Percentiles rank a stretch among this genome's conserved stretches.
These are phyloP conservation scores for Tricholoma terreum DNA, from an alignment of 768 basidiomycete genomes.

Conservation along the genomic window DNA sequence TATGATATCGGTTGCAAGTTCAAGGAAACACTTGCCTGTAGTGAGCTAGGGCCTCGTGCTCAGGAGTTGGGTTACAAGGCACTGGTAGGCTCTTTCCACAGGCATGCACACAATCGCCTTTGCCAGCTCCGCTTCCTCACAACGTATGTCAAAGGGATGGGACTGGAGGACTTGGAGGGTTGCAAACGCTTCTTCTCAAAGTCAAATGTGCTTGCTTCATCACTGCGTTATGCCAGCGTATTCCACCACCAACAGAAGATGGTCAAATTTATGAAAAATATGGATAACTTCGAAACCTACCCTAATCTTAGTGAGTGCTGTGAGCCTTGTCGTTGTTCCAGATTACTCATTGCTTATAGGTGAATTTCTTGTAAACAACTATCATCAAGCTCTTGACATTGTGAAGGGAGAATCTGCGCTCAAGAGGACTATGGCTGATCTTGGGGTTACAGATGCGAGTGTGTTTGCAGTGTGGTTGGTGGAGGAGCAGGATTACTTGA, in stretches of 20 bases:
- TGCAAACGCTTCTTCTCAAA: slow-evolving; percentile 25
- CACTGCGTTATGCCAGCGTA: slow-evolving; percentile 10
- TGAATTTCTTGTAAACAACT: neutral
- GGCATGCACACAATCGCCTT: slow-evolving; percentile 24
- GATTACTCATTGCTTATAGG: neutral
- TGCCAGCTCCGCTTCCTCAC: slow-evolving; percentile 24
- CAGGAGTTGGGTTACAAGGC: slow-evolving; percentile 1
- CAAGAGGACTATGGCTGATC: neutral
- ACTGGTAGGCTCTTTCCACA: slow-evolving; percentile 21
- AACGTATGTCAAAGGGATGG: slow-evolving; percentile 23
- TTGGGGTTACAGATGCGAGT: neutral
- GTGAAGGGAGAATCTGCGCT: neutral
- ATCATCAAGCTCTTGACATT: neutral
- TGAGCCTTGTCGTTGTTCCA: neutral
- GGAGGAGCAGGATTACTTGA: neutral
- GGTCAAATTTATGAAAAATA: slow-evolving; percentile 10
- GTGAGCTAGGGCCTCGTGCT: slow-evolving; percentile 14
- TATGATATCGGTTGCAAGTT: slow-evolving; percentile 30
- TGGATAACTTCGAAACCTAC: slow-evolving; percentile 5
- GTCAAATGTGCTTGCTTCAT: slow-evolving; percentile 24
- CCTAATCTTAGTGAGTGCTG: slow-evolving; percentile 4
- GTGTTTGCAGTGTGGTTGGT: neutral
- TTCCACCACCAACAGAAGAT: slow-evolving; percentile 25
- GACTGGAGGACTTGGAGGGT: slow-evolving; percentile 28
- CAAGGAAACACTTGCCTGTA: slow-evolving; percentile 16